Evolutionary conservation across 179 eudicot species (phyloP).

Genomic region (Spinacia oleracea): DNA sequence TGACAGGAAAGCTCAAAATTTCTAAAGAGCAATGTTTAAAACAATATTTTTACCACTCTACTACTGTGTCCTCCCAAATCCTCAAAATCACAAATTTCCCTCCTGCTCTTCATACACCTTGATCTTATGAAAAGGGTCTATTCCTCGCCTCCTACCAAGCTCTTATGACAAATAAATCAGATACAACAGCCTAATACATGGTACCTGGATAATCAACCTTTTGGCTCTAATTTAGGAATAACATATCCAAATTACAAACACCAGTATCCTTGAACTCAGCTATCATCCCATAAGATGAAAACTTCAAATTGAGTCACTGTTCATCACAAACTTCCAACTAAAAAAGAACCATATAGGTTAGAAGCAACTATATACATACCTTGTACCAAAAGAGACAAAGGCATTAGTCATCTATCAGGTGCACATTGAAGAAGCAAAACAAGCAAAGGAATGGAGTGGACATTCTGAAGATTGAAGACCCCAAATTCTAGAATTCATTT

Average conservation of each 20-base stretch:
- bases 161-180: not conserved
- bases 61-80: not conserved
- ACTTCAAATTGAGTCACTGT: not conserved
- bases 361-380: not conserved
- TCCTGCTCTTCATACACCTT: constrained; percentile 1
- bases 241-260: not conserved
- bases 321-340: not conserved
- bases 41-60: not conserved
- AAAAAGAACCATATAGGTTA: not conserved
- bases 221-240: not conserved
- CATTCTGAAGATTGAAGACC: constrained; percentile 3
- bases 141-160: not conserved
- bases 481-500: not conserved
- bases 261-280: not conserved
- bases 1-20: not conserved
- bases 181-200: not conserved
- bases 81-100: too few species aligned
- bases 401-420: not conserved
- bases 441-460: not conserved
- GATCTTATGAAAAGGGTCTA: not conserved
- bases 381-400: not conserved
- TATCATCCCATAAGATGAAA: not conserved
- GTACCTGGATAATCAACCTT: not conserved
- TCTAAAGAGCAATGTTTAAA: not conserved
- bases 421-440: not conserved